A percentile compares a stretch with the other conserved stretches of the same genome.
These are phyloP conservation scores for Eleusine indica DNA, from an alignment of 176 grass and related monocot species.

Conservation along the genomic window DNA sequence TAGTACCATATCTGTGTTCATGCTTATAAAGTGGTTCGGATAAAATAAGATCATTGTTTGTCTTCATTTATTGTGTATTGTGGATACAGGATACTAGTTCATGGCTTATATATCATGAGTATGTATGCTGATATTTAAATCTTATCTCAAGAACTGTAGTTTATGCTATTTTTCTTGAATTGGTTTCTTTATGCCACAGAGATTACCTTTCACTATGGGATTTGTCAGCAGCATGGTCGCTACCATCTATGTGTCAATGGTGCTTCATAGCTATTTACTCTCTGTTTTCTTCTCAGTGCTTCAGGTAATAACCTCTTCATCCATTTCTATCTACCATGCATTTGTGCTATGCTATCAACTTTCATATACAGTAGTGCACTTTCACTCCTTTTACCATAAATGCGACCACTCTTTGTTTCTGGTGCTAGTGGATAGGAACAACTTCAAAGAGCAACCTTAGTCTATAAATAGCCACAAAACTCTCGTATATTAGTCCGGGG, in stretches of 20 bases:
- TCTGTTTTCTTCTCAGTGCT: slow-evolving; percentile 95
- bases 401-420: not conserved
- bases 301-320: slow-evolving; percentile 57
- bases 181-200: slow-evolving; percentile 58
- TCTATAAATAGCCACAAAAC: slow-evolving; percentile 24
- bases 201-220: slow-evolving; percentile 91
- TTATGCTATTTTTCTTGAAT: slow-evolving; percentile 26
- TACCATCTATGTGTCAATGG: slow-evolving; percentile 97
- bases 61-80: not conserved
- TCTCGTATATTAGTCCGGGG: not conserved
- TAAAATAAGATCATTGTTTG: not conserved
- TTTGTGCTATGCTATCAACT: slow-evolving; percentile 5
- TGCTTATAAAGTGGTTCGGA: not conserved
- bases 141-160: not conserved
- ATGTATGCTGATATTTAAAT: not conserved
- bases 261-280: slow-evolving; percentile 94
- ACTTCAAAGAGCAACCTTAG: slow-evolving; percentile 10
- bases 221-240: slow-evolving; percentile 85
- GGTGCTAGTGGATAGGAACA: slow-evolving; percentile 21
- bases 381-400: not conserved
- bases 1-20: not conserved
- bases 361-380: not conserved
- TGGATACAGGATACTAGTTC: slow-evolving; percentile 15
- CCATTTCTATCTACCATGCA: not conserved
- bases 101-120: slow-evolving; percentile 12